Base-by-base conservation (phyloP, 805 yeast species). In the Cyberlindnera samutprakarnensis region DNA sequence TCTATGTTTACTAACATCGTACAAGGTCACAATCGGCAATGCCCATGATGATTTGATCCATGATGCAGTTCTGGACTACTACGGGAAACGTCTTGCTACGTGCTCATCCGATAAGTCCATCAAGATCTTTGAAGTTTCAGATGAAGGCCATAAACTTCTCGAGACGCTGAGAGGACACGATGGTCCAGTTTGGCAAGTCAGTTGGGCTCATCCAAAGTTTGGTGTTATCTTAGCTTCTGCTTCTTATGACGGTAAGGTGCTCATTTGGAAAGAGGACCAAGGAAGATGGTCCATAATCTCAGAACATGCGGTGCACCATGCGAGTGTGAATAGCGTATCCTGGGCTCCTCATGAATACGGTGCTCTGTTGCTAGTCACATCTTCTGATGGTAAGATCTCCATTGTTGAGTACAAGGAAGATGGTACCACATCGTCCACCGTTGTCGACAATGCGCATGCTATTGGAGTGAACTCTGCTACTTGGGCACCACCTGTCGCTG, bases 321-420 rank as follows among this genome's bases (percentile, higher is more conserved):
- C 96, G 15, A 82, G 94, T 35, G 96, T 92, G 11, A 92, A 92
- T 61, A 78, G 94, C 32, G 90, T 92, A 17, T 70, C 78, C 34
- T 92, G 98, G 98, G 95, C 96, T 9, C 97, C 97, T 13, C 94
- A 85, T 50, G 97, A 90, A 60, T 81, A 83, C 49, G 97, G 98
- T 14, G 95, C 97, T 5, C 72, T 86, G 31, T 70, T 92, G 46
- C 64, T 90, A 41, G 87, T 95, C 47, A 79, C 95, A 2, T 87
- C 96, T 2, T 80, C 94, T 16, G 98, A 92, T 57, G 98, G 98
- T 21, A 75, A 75, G 44, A 87, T 85, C 16, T 84, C 95, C 4
- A 81, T 92, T 25, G 79, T 90, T 19, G 96, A 88, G 55, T 87
- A 87, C 62, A 75, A 80, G 48, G 94, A 85, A 46, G 94, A 86